Conservation (phyloP, 371 early-diverging fungal species). For the Mucor circinelloides region DNA sequence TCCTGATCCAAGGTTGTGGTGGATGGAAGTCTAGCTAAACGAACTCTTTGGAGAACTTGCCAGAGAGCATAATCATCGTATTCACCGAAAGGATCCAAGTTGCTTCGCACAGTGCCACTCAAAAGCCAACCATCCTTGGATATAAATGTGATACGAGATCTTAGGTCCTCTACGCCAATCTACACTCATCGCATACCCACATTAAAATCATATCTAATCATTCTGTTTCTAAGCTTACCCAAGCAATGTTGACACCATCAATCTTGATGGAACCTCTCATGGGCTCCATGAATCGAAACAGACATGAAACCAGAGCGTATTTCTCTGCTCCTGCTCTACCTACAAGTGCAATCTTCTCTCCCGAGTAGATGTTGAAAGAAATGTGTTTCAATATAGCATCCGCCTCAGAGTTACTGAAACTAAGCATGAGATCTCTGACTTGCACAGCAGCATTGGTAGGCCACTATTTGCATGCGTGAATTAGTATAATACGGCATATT, state of each 20-base stretch:
- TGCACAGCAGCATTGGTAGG: conserved; percentile 72
- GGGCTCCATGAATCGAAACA: conserved; percentile 82
- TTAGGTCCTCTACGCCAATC: conserved; percentile 73
- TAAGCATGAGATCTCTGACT: conserved; percentile 56
- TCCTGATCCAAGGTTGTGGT: conserved; percentile 37
- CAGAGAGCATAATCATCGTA: conserved; percentile 82
- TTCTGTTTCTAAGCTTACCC: conserved; percentile 28
- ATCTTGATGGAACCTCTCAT: conserved; percentile 68
- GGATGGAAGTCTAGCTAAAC: conserved; percentile 46
- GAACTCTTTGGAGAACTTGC: conserved; percentile 74
- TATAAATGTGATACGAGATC: conserved; percentile 75
- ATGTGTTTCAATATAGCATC: conserved; percentile 63
- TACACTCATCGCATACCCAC: neutral
- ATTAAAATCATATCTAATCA: neutral
- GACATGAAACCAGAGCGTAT: conserved; percentile 63
- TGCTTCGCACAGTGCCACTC: conserved; percentile 70
- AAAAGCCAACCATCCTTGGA: conserved; percentile 87
- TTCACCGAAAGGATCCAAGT: conserved; percentile 83
- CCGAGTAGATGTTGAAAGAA: conserved; percentile 54
- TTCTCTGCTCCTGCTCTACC: conserved; percentile 83
- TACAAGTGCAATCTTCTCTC: conserved; percentile 75
- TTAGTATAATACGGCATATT: neutral
- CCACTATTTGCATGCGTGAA: conserved; percentile 55
- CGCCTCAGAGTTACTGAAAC: conserved; percentile 57
- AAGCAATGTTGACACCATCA: conserved; percentile 77